Conservation (phyloP, 352 stramenopile species). For the Elongisporangium prolatum region DNA sequence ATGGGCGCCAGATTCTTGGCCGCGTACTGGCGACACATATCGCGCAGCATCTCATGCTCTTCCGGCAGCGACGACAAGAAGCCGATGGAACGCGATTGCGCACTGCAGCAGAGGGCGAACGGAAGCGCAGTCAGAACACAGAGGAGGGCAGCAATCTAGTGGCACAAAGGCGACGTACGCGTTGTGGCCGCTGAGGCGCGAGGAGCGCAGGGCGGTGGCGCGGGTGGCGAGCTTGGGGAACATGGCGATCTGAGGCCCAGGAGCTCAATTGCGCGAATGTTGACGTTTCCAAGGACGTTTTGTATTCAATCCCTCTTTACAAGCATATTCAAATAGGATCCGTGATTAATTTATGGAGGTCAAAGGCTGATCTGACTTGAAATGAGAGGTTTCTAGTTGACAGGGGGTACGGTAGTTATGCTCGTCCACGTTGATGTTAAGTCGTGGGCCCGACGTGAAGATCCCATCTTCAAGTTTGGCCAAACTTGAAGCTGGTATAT, state of each 20-base stretch:
- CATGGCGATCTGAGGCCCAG: neutral
- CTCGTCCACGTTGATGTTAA: neutral
- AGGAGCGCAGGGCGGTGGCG: neutral
- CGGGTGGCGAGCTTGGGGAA: neutral
- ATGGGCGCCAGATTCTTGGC: slow-evolving; percentile 92
- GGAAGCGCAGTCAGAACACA: neutral
- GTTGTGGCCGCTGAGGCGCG: neutral
- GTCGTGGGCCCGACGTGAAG: neutral
- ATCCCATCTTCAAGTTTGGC: neutral
- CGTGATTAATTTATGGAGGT: neutral
- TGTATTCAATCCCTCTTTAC: neutral
- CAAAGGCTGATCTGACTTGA: neutral
- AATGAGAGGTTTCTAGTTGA: neutral
- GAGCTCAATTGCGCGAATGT: neutral
- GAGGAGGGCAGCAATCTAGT: neutral
- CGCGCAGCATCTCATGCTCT: slow-evolving; percentile 95
- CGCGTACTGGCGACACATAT: slow-evolving; percentile 95
- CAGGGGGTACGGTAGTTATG: neutral
- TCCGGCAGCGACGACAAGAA: slow-evolving; percentile 83
- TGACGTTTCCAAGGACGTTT: neutral
- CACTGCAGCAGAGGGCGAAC: neutral
- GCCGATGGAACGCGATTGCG: slow-evolving; percentile 39
- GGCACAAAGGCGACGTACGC: neutral
- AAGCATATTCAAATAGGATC: neutral
- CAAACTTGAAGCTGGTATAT: neutral